phyloP scores from a whole-genome alignment of 2,329 filamentous ascomycete species.

The Fusarium gaditjirri region DNA sequence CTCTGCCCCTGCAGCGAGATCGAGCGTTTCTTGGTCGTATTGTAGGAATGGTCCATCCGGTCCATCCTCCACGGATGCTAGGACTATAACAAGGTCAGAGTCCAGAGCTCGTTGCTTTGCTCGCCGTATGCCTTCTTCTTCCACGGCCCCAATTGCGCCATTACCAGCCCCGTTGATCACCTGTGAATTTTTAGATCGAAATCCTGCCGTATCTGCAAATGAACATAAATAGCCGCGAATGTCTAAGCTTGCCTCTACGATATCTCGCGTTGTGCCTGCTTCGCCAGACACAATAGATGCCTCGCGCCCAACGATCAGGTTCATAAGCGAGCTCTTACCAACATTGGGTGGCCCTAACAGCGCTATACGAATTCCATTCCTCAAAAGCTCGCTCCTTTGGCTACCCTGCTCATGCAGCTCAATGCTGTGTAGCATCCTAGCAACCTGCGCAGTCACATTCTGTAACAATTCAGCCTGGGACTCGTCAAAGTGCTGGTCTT shows the following conservation, averaged over 20 bases:
- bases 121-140: slow-evolving; percentile 89
- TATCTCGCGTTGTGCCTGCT: slow-evolving; percentile 92
- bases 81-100: slow-evolving; percentile 85
- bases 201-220: slow-evolving; percentile 94
- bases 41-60: slow-evolving; percentile 55
- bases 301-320: slow-evolving; percentile 87
- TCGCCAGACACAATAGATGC: slow-evolving; percentile 95
- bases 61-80: slow-evolving; percentile 76
- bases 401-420: slow-evolving; percentile 78
- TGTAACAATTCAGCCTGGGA: slow-evolving; percentile 76
- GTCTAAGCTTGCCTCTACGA: slow-evolving; percentile 92
- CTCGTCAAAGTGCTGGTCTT: slow-evolving; percentile 97
- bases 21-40: slow-evolving; percentile 66
- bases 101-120: slow-evolving; percentile 83
- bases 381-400: slow-evolving; percentile 82
- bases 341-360: slow-evolving; percentile 92
- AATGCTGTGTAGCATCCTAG: slow-evolving; percentile 70
- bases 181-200: slow-evolving; percentile 63
- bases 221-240: slow-evolving; percentile 89
- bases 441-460: slow-evolving; percentile 75
- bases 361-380: slow-evolving; percentile 86
- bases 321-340: slow-evolving; percentile 94
- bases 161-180: slow-evolving; percentile 16
- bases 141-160: slow-evolving; percentile 73
- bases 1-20: slow-evolving; percentile 61